Percentiles rank a stretch among this genome's conserved stretches.
These are phyloP conservation scores for Aulographum hederae DNA, from an alignment of 2,329 filamentous ascomycete genomes.

Conservation along the genomic window DNA sequence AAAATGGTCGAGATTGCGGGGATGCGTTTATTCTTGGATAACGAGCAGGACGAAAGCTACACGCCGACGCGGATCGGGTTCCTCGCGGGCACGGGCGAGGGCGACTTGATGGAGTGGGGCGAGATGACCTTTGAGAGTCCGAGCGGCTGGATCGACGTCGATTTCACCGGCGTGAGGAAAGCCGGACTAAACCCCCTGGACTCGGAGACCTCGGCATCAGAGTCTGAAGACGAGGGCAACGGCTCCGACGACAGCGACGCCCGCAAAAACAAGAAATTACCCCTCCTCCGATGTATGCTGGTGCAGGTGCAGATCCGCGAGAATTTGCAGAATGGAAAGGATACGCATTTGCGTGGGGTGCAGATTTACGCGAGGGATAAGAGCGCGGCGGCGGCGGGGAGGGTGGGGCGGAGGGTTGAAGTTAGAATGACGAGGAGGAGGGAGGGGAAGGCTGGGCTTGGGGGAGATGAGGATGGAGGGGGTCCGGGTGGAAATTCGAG, in stretches of 20 bases:
- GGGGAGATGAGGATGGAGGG: background rate
- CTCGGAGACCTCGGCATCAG: constrained; percentile 3
- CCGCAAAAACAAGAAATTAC: constrained; percentile 42
- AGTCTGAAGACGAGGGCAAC: constrained; percentile 9
- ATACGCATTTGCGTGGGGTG: constrained; percentile 88
- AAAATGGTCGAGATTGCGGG: constrained; percentile 63
- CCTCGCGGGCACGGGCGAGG: constrained; percentile 74
- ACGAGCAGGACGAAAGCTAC: constrained; percentile 85
- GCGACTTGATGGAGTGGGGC: constrained; percentile 78
- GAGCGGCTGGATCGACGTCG: constrained; percentile 79
- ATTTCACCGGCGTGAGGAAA: constrained; percentile 37
- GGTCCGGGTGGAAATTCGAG: background rate
- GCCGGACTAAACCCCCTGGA: constrained; percentile 5
- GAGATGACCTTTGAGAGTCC: constrained; percentile 63
- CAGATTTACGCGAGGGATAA: constrained; percentile 53
- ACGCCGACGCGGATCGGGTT: constrained; percentile 88
- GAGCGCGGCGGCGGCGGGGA: constrained; percentile 3
- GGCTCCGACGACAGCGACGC: constrained; percentile 14
- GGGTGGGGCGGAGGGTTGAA: background rate
- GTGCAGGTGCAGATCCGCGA: constrained; percentile 82
- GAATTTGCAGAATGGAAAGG: constrained; percentile 98
- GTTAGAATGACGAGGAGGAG: background rate
- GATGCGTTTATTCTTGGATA: constrained; percentile 76
- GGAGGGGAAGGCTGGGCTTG: background rate
- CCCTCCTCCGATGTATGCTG: constrained; percentile 69